Base-by-base conservation (phyloP, 2,329 filamentous ascomycete genomes). In the Madurella fahalii region DNA sequence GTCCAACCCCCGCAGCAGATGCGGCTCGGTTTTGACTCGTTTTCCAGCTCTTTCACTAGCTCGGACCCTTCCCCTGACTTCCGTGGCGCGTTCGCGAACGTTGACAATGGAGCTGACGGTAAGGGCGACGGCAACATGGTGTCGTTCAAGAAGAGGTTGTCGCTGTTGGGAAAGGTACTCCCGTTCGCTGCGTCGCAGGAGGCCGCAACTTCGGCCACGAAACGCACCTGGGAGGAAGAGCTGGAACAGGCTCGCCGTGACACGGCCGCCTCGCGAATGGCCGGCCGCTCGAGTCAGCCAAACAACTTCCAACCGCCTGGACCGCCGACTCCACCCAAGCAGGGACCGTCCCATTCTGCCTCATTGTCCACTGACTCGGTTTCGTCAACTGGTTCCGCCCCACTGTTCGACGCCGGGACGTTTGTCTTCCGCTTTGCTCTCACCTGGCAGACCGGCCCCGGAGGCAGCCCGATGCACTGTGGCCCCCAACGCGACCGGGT, bases 361-460 rank as follows among this genome's bases (percentile, higher is more conserved):
- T 69, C 69, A 0, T 65, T 76, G 1, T 69, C 73, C 12, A 77
- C 77, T 2, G 79, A 82, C 50, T 68, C 67, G 1, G 71, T 71
- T 13, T 80, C 79, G 30, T 82, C 80, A 15, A 73, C 75, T n/a
- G 76, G 76, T 13, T 83, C 80, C 9, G 74, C 78, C 1, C 81
- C 81, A 0, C 71, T 78, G 5, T 80, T 72, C 55, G 78, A 82
- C 61, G 72, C 80, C 66, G 72, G 78, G 67, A 74, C 78, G 59
- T 90, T 82, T 64, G 78, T 83, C 56, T 92, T 92, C 75, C 88
- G 85, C 58, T 92, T 92, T 64, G 83, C 85, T 9, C 77, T 71
- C 9, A 66, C 66, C 0, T 69, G 67, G 67, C 67, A 58, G 47
- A 57, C 50, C 43, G 62, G 47, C 53, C 58, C 58, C 1, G 52